phyloP scores from a whole-genome alignment of 2,329 filamentous ascomycete species.

The Trichoderma sp. region DNA sequence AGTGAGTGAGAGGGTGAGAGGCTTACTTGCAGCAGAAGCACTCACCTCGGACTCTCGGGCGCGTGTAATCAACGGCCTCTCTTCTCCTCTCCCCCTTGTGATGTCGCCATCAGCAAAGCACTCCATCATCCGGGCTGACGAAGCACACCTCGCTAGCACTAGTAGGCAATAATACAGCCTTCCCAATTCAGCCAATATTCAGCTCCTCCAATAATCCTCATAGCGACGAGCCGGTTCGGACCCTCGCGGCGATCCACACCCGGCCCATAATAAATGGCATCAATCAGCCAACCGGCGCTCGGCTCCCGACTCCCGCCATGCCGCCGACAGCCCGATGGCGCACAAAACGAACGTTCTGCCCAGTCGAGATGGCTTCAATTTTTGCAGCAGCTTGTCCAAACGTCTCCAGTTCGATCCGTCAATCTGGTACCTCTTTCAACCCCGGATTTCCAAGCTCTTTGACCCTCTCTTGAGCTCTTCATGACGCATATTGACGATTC shows the following conservation, averaged over 20 bases:
- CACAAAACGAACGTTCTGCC: background rate
- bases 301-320: slow-evolving; percentile 15
- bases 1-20: background rate
- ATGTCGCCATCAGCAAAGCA: background rate
- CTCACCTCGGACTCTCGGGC: background rate
- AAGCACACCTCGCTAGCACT: background rate
- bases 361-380: slow-evolving; percentile 11
- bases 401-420: background rate
- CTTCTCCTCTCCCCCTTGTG: background rate
- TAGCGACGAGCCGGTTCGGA: slow-evolving; percentile 19
- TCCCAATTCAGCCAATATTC: background rate
- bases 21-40: background rate
- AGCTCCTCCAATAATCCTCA: background rate
- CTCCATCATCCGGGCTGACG: background rate
- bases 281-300: background rate
- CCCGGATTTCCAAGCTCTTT: background rate
- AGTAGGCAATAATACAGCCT: background rate
- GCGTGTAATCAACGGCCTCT: background rate
- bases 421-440: background rate
- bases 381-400: background rate
- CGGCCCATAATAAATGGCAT: background rate
- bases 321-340: slow-evolving; percentile 18
- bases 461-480: background rate
- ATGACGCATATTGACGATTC: slow-evolving; percentile 4
- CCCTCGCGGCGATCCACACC: slow-evolving; percentile 5